These are phyloP conservation scores for Aspergillus conjunctus DNA, from an alignment of 495 filamentous ascomycete genomes.

Conservation along the genomic window DNA sequence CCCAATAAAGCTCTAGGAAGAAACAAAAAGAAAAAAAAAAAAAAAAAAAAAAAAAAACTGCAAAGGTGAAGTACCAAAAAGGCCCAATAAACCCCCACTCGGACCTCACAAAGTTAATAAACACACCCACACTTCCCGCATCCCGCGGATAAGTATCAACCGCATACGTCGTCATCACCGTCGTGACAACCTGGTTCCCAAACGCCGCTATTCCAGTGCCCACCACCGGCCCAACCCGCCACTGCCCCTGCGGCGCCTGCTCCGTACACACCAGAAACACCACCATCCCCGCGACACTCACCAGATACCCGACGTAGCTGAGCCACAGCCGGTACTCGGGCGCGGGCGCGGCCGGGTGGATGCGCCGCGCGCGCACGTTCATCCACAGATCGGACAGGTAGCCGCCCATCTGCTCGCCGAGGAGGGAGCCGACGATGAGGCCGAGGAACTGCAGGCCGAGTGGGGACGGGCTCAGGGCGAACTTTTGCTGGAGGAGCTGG, in stretches of 20 bases:
- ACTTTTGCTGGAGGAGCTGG: conserved; percentile 53
- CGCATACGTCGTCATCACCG: conserved; percentile 58
- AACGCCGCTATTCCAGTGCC: conserved; percentile 54
- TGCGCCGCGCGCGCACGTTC: conserved; percentile 37
- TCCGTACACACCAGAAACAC: conserved; percentile 54
- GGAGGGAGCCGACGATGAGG: conserved; percentile 55
- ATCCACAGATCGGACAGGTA: conserved; percentile 56
- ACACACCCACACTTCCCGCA: conserved; percentile 54
- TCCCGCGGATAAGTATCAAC: conserved; percentile 57
- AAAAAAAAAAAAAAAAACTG: too few relatives aligned
- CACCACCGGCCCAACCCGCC: conserved; percentile 52
- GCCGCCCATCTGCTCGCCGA: conserved; percentile 59
- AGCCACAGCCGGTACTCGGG: conserved; percentile 57
- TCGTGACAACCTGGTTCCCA: conserved; percentile 61
- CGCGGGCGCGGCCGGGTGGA: conserved; percentile 32
- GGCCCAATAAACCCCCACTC: conserved; percentile 62
- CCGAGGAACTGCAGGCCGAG: conserved; percentile 57
- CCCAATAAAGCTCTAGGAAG: conserved; percentile 8
- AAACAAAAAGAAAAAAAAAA: not conserved
- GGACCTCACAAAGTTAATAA: conserved; percentile 58
- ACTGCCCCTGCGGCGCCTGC: conserved; percentile 41
- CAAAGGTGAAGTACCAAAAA: conserved; percentile 59
- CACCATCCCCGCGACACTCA: conserved; percentile 51
- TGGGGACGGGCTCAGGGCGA: conserved; percentile 54
- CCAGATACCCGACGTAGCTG: conserved; percentile 50